Base-by-base conservation (phyloP, 2,329 filamentous ascomycete species). In the Claviceps sp. region DNA sequence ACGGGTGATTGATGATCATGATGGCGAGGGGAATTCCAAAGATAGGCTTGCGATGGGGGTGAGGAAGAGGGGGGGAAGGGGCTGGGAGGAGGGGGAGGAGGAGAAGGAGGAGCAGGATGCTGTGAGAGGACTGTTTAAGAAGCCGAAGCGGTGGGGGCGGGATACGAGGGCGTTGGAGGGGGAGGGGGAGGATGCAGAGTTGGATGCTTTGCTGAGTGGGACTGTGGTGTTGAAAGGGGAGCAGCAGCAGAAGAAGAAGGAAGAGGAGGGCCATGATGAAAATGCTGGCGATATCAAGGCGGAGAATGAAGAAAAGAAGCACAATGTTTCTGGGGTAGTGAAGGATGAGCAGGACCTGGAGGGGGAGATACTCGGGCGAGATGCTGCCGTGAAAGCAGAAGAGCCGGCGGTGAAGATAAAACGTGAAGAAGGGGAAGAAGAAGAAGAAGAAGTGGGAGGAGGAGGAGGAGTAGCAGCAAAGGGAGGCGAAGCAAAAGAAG, bases 61-160 rank as follows among this genome's bases (percentile, higher is more conserved):
- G 18, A 70, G 77, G 46, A 88, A 88, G 65, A 71, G 84, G 22
- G 79, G 80, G 54, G 66, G 66, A 65, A 71, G 84, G 18, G 79
- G 80, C 54, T 66, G 66, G 14, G 77, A 26, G 24, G 24, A 79
- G 0, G 79, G 79, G 47, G 77, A 81, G 34, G 74, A 81, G 43
- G 75, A 77, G 43, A 75, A 77, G 56, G 82, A 83, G 51, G 78
- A 82, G 56, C 77, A 79, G 51, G 71, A 78, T 37, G 79, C 75
- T 0, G 70, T 81, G 37, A 76, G 76, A 40, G 72, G 76, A 8
- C 66, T 82, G 6, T 81, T 81, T 58, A 84, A 82, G 69, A 80
- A 75, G 61, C 74, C 74, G 11, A 73, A 67, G 57, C 68, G 67
- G 56, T 79, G 77, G 77, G 75, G 78, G 3, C 66, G 74, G 53